phyloP scores from a whole-genome alignment of 768 basidiomycete species.

The Hemileccinum rubropunctum region DNA sequence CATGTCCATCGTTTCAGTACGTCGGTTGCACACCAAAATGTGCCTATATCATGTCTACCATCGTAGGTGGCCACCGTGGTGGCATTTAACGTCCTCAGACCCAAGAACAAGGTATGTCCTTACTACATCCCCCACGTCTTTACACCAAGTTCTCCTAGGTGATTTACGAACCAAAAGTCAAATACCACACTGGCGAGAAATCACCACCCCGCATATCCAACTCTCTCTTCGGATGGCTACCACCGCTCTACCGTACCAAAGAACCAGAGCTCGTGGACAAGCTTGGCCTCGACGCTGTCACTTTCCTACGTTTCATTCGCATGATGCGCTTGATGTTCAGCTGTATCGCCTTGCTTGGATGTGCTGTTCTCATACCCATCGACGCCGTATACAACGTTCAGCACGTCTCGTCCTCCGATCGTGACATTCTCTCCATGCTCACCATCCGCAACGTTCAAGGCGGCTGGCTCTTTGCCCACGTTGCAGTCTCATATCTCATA shows the following conservation, averaged over 20 bases:
- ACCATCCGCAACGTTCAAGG: constrained; percentile 84
- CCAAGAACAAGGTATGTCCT: constrained; percentile 73
- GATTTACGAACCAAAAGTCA: constrained; percentile 92
- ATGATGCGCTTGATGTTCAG: constrained; percentile 77
- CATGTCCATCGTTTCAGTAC: constrained; percentile 71
- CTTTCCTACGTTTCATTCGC: constrained; percentile 88
- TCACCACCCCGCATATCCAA: constrained; percentile 78
- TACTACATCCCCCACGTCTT: background rate
- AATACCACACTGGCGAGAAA: constrained; percentile 80
- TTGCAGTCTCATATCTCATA: constrained; percentile 80
- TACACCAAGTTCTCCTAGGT: constrained; percentile 44
- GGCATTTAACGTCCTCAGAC: constrained; percentile 82
- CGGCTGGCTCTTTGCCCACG: constrained; percentile 75
- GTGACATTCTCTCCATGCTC: constrained; percentile 72
- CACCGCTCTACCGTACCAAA: constrained; percentile 76
- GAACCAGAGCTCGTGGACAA: constrained; percentile 89
- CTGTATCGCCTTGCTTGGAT: constrained; percentile 58
- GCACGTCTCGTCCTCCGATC: constrained; percentile 47
- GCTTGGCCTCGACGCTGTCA: constrained; percentile 89
- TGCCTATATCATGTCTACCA: constrained; percentile 5
- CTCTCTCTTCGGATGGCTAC: constrained; percentile 86
- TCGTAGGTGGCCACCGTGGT: constrained; percentile 61
- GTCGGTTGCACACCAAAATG: constrained; percentile 24
- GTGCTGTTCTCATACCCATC: constrained; percentile 79
- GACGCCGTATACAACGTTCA: constrained; percentile 82